phyloP scores from a whole-genome alignment of 1,284 basidiomycete genomes.

The Moniliophthora roreri region DNA sequence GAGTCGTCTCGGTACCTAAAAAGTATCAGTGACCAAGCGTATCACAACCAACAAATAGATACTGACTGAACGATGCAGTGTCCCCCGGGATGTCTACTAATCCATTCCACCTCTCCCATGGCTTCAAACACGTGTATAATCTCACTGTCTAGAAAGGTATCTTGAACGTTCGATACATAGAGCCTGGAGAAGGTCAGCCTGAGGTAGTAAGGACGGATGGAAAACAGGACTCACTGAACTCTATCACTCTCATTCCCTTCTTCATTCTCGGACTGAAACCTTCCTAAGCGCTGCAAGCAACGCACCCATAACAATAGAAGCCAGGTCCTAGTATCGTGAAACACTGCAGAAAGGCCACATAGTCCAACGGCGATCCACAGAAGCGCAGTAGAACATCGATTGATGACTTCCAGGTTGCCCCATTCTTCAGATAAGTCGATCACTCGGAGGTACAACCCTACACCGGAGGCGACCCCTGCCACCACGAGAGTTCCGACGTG shows the following conservation, averaged over 20 bases:
- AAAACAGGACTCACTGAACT: neutral
- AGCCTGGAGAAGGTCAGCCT: neutral
- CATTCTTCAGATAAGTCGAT: neutral
- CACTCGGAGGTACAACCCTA: neutral
- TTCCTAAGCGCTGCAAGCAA: too few species aligned
- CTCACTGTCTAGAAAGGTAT: neutral
- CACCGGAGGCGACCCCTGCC: neutral
- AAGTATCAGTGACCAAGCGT: neutral
- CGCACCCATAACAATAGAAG: too few species aligned
- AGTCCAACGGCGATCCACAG: neutral
- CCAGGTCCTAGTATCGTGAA: too few species aligned
- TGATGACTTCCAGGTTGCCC: neutral
- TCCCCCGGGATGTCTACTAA: neutral
- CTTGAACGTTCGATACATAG: neutral
- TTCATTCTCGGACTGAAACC: neutral
- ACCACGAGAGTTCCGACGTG: neutral
- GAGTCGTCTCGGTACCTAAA: neutral
- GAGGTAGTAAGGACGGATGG: neutral
- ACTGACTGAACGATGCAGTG: conserved; percentile 2
- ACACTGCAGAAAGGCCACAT: neutral
- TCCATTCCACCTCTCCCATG: conserved; percentile 1
- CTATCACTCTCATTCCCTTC: neutral
- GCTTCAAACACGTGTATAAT: neutral
- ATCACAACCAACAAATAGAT: neutral
- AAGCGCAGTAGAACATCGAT: neutral